Evolutionary conservation across 495 filamentous ascomycete genomes (phyloP).

Genomic region (Aspergillus hancockii): DNA sequence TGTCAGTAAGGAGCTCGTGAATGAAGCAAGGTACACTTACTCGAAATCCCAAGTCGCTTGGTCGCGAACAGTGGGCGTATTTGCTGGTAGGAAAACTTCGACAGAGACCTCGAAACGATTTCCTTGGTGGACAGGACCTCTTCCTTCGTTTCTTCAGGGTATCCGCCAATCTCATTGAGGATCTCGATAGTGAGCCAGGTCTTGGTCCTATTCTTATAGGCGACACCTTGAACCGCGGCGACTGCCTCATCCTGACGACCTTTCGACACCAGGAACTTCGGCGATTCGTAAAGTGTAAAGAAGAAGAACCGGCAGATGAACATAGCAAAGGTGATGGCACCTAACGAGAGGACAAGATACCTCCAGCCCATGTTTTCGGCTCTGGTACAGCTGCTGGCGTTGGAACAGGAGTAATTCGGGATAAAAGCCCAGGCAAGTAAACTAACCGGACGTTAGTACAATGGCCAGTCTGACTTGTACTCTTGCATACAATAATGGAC

Average conservation of each 20-base stretch:
- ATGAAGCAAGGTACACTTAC: slow-evolving; percentile 17
- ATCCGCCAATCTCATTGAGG: slow-evolving; percentile 54
- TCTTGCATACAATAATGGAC: slow-evolving; percentile 4
- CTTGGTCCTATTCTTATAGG: slow-evolving; percentile 52
- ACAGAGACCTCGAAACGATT: slow-evolving; percentile 51
- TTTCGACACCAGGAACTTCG: slow-evolving; percentile 75
- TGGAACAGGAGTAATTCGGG: slow-evolving; percentile 50
- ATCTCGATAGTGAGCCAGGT: slow-evolving; percentile 56
- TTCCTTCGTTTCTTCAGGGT: slow-evolving; percentile 33
- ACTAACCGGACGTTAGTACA: slow-evolving; percentile 30
- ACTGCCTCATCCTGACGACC: slow-evolving; percentile 75
- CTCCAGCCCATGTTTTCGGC: slow-evolving; percentile 79
- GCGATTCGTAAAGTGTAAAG: slow-evolving; percentile 82
- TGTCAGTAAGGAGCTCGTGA: slow-evolving; percentile 2
- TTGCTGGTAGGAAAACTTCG: slow-evolving; percentile 57
- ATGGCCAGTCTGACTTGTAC: too few relatives aligned
- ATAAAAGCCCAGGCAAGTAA: slow-evolving; percentile 60
- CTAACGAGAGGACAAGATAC: slow-evolving; percentile 70
- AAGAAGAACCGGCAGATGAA: slow-evolving; percentile 72
- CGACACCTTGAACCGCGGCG: slow-evolving; percentile 62
- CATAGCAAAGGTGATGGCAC: slow-evolving; percentile 68
- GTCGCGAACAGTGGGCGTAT: slow-evolving; percentile 55
- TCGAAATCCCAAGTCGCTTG: slow-evolving; percentile 49
- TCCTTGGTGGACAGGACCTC: slow-evolving; percentile 41
- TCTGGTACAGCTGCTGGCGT: slow-evolving; percentile 51